phyloP scores from a whole-genome alignment of 2,329 filamentous ascomycete genomes.

The Ceratocystis cacaofunesta region DNA sequence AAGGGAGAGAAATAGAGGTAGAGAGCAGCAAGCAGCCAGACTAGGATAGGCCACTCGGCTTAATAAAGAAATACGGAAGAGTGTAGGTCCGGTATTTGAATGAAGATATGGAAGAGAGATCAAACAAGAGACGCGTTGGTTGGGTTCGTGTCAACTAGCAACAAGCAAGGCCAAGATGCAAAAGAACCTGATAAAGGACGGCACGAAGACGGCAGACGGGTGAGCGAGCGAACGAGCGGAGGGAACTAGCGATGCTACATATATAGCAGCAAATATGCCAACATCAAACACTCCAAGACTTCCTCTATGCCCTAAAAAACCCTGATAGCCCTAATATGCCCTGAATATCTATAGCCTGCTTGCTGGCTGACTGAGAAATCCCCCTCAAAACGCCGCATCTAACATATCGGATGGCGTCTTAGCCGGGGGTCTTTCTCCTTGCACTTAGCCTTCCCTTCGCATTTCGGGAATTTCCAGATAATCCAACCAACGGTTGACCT shows the following conservation, averaged over 20 bases:
- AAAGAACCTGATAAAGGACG: not conserved
- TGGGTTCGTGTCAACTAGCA: not conserved
- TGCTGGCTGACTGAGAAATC: not conserved
- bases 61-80: not conserved
- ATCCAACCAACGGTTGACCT: not conserved
- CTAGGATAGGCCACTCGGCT: not conserved
- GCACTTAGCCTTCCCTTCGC: not conserved
- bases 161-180: not conserved
- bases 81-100: too few relatives aligned
- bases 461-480: not conserved
- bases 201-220: not conserved
- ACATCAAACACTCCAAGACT: not conserved
- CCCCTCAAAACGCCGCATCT: not conserved
- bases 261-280: not conserved
- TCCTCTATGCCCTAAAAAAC: not conserved
- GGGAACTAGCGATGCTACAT: not conserved
- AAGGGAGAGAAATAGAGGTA: not conserved
- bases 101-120: not conserved
- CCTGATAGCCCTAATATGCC: not conserved
- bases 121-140: not conserved
- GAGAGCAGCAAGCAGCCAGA: not conserved
- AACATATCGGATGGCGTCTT: constrained; percentile 4
- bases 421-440: not conserved
- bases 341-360: not conserved
- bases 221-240: not conserved